phyloP scores from a whole-genome alignment of 352 stramenopile genomes.

The Phytophthora citricola region DNA sequence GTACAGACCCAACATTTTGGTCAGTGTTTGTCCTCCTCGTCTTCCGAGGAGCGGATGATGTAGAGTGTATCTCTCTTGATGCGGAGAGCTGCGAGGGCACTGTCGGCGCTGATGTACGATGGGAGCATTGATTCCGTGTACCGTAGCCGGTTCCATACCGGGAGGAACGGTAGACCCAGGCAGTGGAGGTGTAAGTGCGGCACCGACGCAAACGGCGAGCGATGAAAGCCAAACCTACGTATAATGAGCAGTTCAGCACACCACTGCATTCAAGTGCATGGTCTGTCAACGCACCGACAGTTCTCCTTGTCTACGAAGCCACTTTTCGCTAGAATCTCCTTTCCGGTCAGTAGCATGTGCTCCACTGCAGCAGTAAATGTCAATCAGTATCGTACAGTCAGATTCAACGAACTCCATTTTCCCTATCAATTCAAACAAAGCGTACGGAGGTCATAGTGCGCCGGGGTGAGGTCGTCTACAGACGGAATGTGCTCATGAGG shows the following conservation, averaged over 20 bases:
- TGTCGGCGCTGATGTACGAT: conserved; percentile 67
- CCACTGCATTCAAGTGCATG: background rate
- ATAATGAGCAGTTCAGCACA: background rate
- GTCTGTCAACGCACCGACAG: conserved; percentile 35
- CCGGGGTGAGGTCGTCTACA: conserved; percentile 52
- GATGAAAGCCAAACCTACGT: conserved; percentile 77
- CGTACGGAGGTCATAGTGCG: conserved; percentile 55
- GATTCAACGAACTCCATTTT: background rate
- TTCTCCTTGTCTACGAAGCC: conserved; percentile 42
- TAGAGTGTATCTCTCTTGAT: conserved; percentile 26
- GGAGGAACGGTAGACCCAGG: conserved; percentile 67
- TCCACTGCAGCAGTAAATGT: conserved; percentile 38
- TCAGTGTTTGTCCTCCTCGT: conserved; percentile 15
- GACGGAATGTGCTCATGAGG: conserved; percentile 64
- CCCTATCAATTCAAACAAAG: background rate
- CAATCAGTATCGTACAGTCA: no score
- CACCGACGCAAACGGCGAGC: conserved; percentile 71
- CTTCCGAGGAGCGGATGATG: conserved; percentile 14
- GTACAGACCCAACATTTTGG: conserved; percentile 7
- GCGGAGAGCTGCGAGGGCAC: conserved; percentile 40
- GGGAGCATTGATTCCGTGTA: conserved; percentile 62
- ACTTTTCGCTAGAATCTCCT: conserved; percentile 51
- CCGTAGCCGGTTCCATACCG: conserved; percentile 65
- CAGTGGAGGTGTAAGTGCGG: conserved; percentile 81
- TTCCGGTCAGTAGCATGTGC: conserved; percentile 66